Percentiles rank a stretch among this genome's conserved stretches.
Evolutionary conservation across 169 alveolate species (phyloP).

Genomic region (Plasmodium chabaudi): DNA sequence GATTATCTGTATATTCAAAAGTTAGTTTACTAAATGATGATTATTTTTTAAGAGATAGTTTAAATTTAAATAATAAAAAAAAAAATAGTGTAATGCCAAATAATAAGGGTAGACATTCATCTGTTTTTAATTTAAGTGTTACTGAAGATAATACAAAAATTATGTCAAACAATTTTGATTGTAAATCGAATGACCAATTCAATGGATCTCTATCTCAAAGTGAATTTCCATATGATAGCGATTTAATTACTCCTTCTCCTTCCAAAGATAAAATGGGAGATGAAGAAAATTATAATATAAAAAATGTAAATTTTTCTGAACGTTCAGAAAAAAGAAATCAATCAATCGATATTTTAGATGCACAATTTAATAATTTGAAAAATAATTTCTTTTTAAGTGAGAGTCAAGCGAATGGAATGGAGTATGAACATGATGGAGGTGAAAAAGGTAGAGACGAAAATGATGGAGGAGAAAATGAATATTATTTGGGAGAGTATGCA

Average conservation of each 20-base stretch:
- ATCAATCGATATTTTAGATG: slow-evolving; percentile 45
- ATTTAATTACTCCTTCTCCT: slow-evolving; percentile 68
- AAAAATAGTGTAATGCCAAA: slow-evolving; percentile 31
- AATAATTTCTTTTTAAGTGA: slow-evolving; percentile 6
- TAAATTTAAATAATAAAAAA: slow-evolving; percentile 6
- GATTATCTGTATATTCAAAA: slow-evolving; percentile 11
- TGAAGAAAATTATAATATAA: neutral
- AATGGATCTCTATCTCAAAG: slow-evolving; percentile 32
- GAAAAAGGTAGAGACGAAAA: neutral
- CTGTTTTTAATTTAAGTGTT: slow-evolving; percentile 48
- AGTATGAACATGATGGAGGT: neutral
- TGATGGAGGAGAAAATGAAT: neutral
- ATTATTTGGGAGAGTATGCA: slow-evolving; percentile 20
- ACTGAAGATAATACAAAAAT: slow-evolving; percentile 34
- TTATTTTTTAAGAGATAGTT: slow-evolving; percentile 21
- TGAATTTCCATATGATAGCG: slow-evolving; percentile 39
- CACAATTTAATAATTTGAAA: slow-evolving; percentile 10
- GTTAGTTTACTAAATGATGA: slow-evolving; percentile 51
- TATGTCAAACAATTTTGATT: slow-evolving; percentile 15
- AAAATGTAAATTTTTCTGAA: neutral
- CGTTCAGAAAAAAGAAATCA: neutral
- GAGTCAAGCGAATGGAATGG: too few relatives aligned
- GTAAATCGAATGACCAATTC: slow-evolving; percentile 6
- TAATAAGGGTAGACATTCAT: slow-evolving; percentile 26
- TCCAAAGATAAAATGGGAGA: slow-evolving; percentile 16